Evolutionary conservation across 257 asterid genomes (phyloP), one percentile per base, ranked within the genome.

Genomic region (Cruciata laevipes): DNA sequence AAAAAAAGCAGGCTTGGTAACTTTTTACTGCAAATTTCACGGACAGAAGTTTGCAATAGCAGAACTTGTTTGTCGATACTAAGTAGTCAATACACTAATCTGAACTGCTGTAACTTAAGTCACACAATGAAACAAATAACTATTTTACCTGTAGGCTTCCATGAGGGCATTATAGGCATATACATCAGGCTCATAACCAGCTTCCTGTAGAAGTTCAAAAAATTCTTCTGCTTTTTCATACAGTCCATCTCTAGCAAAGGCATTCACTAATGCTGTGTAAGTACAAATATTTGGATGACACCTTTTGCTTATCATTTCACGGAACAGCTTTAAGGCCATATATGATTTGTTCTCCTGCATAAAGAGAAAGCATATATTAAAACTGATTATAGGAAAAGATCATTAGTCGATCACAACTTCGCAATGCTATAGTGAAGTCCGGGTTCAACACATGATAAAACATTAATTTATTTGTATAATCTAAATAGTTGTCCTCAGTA

Each of bases 81-180:
- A 42, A 42, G 51, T 42, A 12, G 51, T 35, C 53, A 63, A 5
- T 21, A 18, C 2, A 66, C 20, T 27, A 47, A 66, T 21, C 44
- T 3, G 27, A 47, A 44, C 7, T 16, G 20, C 18, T 27, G 44
- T 27, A 17, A 47, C 10, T 60, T 17, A 40, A 17, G 33, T 70
- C 24, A 42, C 32, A 33, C 13, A 62, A 21, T 58, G 17, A 67
- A 53, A 18, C n/a, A 60, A 65, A 18, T 58, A 20, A 57, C 23
- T 53, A 11, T 17, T 25, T 63, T 69, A 87, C 97, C 96, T 88
- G 81, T 91, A 91, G 75, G 95, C 88, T 80, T 85, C 96, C 93
- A 91, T 86, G 66, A 91, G 96, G 73, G 96, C 96, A 67, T 90
- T 90, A 73, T 86, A 90, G 72, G 87, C 88, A 69, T 91, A 91